These are phyloP conservation scores for Alternaria arbusti DNA, from an alignment of 2,329 filamentous ascomycete species.

Conservation along the genomic window DNA sequence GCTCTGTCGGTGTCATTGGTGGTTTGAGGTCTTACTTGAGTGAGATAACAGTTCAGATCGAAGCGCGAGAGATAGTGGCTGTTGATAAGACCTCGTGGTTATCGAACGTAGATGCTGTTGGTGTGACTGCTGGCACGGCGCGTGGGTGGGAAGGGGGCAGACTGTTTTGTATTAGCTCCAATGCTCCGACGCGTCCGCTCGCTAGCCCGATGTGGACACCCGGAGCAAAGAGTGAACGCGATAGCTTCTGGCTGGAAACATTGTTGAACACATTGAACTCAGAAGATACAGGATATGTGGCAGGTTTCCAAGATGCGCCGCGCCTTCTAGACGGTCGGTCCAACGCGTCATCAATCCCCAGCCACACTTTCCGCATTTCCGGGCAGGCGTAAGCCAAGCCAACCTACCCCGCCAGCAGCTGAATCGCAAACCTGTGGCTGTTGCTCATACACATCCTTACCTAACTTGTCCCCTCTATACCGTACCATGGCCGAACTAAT, in stretches of 20 bases:
- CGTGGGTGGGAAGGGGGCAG: too few relatives aligned
- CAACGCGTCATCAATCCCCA: not conserved
- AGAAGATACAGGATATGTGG: not conserved
- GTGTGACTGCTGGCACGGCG: not conserved
- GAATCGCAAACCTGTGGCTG: slow-evolving; percentile 7
- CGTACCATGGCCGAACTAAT: slow-evolving; percentile 44
- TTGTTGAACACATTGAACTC: not conserved
- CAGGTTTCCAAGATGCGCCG: not conserved
- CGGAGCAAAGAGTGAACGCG: not conserved
- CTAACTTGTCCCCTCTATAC: not conserved
- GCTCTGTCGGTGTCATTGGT: not conserved
- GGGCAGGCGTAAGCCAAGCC: slow-evolving; percentile 10
- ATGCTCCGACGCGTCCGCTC: not conserved
- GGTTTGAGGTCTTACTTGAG: too few relatives aligned
- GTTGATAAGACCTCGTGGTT: not conserved
- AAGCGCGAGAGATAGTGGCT: not conserved
- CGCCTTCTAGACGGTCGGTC: not conserved
- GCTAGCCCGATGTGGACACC: not conserved
- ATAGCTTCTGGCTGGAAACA: not conserved
- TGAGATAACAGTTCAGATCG: not conserved
- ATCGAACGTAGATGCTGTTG: not conserved
- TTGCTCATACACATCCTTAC: not conserved
- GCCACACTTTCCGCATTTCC: not conserved
- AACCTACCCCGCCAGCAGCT: slow-evolving; percentile 9
- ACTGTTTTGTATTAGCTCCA: not conserved